These are phyloP conservation scores for Hirsutella rhossiliensis DNA, from an alignment of 2,329 filamentous ascomycete genomes.

Conservation along the genomic window DNA sequence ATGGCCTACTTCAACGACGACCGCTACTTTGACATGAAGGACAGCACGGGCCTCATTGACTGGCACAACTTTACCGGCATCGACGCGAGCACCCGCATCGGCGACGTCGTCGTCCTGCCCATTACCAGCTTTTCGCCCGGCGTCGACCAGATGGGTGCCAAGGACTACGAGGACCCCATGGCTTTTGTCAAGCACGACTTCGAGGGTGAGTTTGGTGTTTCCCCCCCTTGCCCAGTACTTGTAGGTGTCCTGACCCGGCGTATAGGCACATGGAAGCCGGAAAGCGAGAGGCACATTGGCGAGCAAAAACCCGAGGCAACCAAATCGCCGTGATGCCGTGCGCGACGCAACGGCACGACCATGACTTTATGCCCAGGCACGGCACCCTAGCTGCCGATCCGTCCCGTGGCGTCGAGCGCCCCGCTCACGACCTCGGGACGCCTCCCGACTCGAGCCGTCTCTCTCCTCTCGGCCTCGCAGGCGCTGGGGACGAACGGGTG, in stretches of 20 bases:
- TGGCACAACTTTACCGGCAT: conserved; percentile 87
- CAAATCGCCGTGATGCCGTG: not conserved
- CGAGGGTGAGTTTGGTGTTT: conserved; percentile 52
- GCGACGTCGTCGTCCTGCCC: conserved; percentile 84
- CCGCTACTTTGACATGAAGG: conserved; percentile 71
- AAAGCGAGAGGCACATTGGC: conserved; percentile 58
- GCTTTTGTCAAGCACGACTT: conserved; percentile 97
- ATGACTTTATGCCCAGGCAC: too few relatives aligned
- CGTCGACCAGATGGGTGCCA: conserved; percentile 83
- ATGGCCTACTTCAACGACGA: conserved; percentile 92
- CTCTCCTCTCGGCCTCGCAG: too few relatives aligned
- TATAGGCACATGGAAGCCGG: conserved; percentile 65
- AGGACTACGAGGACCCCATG: conserved; percentile 83
- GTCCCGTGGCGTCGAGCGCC: too few relatives aligned
- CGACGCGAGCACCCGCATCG: conserved; percentile 69
- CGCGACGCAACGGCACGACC: not conserved
- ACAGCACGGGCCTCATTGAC: conserved; percentile 61
- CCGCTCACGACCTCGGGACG: too few relatives aligned
- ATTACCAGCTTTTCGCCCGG: conserved; percentile 97
- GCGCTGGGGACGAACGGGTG: too few relatives aligned
- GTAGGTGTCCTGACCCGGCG: conserved; percentile 8
- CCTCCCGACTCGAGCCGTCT: too few relatives aligned
- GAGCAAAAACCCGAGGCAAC: conserved; percentile 19
- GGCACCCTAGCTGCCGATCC: too few relatives aligned
- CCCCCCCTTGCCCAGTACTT: not conserved